Evolutionary conservation across 2,329 filamentous ascomycete species (phyloP).

Genomic region (Aaosphaeria pasadenensis): DNA sequence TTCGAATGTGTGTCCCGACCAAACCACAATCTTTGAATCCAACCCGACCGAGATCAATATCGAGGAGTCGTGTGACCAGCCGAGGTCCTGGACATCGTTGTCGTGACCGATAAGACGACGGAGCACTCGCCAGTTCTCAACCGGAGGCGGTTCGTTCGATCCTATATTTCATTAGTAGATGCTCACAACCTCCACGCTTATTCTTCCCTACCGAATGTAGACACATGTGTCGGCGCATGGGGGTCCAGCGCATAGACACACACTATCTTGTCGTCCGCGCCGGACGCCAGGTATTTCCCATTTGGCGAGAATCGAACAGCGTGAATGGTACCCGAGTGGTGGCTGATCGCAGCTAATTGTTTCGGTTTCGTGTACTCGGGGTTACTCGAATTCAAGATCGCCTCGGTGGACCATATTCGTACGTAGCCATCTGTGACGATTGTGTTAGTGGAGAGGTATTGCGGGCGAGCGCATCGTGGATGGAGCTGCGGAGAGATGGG

Average conservation of each 20-base stretch:
- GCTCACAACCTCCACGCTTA: neutral
- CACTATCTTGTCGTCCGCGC: slow-evolving; percentile 98
- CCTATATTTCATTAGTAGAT: slow-evolving; percentile 45
- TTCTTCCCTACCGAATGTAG: slow-evolving; percentile 68
- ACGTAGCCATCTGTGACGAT: slow-evolving; percentile 77
- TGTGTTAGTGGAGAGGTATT: slow-evolving; percentile 12
- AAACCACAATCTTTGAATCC: slow-evolving; percentile 97
- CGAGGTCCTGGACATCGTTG: slow-evolving; percentile 96
- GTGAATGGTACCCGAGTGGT: slow-evolving; percentile 96
- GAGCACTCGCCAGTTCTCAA: slow-evolving; percentile 97
- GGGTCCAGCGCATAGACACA: slow-evolving; percentile 92
- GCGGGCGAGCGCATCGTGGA: slow-evolving; percentile 15
- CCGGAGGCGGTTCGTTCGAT: slow-evolving; percentile 82
- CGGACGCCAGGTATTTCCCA: slow-evolving; percentile 90
- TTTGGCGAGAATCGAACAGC: slow-evolving; percentile 96
- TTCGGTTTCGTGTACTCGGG: slow-evolving; percentile 72
- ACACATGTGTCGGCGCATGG: slow-evolving; percentile 70
- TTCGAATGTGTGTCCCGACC: slow-evolving; percentile 97
- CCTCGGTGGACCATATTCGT: slow-evolving; percentile 94
- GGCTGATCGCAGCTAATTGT: slow-evolving; percentile 96
- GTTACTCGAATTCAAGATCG: slow-evolving; percentile 78
- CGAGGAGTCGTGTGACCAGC: slow-evolving; percentile 94
- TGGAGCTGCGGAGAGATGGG: slow-evolving; percentile 7
- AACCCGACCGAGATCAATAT: slow-evolving; percentile 93
- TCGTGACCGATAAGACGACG: slow-evolving; percentile 93